Conservation (phyloP, 2,329 filamentous ascomycete genomes). For the Neoascochyta sp. region DNA sequence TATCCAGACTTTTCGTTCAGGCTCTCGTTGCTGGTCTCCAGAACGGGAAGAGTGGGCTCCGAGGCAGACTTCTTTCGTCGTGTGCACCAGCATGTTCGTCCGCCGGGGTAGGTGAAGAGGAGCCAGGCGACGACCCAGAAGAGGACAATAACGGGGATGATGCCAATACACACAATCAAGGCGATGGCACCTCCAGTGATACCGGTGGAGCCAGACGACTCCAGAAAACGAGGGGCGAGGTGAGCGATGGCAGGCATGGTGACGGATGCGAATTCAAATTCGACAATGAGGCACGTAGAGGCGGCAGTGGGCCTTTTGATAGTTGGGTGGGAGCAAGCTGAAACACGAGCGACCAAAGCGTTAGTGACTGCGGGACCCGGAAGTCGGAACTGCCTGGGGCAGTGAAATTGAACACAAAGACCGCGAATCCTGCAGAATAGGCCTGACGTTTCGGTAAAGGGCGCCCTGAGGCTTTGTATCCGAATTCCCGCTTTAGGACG, state of each 20-base stretch:
- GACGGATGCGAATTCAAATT: constrained; percentile 2
- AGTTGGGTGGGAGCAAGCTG: constrained; percentile 3
- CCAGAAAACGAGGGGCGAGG: constrained; percentile 14
- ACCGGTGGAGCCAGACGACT: constrained; percentile 5
- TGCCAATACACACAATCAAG: constrained; percentile 22
- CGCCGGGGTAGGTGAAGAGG: constrained; percentile 23
- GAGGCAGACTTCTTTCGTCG: constrained; percentile 15
- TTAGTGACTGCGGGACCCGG: constrained; percentile 11
- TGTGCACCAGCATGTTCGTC: constrained; percentile 24
- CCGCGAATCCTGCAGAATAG: too few relatives aligned
- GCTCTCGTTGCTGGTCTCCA: constrained; percentile 4
- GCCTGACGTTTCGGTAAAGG: too few relatives aligned
- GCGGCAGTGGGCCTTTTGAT: neutral
- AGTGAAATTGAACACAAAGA: constrained; percentile 7
- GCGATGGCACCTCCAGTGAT: constrained; percentile 19
- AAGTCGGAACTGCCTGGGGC: too few relatives aligned
- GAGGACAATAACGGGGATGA: constrained; percentile 22
- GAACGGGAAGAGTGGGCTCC: constrained; percentile 2
- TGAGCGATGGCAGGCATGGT: constrained; percentile 17
- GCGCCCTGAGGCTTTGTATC: constrained; percentile 19
- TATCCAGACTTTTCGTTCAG: constrained; percentile 14
- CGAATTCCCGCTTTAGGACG: constrained; percentile 15
- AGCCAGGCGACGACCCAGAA: constrained; percentile 25
- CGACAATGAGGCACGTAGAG: too few relatives aligned
- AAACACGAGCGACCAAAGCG: constrained; percentile 10